A percentile compares a stretch with the other conserved stretches of the same genome.
phyloP scores from a whole-genome alignment of 2,329 filamentous ascomycete genomes.

The Eurotiales sp. region DNA sequence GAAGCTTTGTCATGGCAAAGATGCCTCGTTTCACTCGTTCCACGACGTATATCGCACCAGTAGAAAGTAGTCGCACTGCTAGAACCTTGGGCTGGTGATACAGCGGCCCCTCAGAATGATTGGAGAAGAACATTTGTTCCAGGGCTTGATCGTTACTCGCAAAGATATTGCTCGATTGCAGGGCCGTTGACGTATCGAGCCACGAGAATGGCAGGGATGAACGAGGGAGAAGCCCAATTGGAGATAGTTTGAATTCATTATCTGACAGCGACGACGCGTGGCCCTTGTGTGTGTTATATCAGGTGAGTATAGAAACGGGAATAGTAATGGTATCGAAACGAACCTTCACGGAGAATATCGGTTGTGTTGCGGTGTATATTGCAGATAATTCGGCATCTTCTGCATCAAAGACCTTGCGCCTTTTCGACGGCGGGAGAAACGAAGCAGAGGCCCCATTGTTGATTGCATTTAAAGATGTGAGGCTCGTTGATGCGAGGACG shows the following conservation, averaged over 20 bases:
- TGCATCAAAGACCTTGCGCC: constrained; percentile 28
- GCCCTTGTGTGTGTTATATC: constrained; percentile 23
- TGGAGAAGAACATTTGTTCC: constrained; percentile 26
- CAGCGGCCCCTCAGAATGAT: neutral
- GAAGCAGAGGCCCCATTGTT: constrained; percentile 16
- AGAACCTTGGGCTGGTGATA: constrained; percentile 28
- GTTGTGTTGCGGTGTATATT: constrained; percentile 15
- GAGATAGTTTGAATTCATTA: constrained; percentile 31
- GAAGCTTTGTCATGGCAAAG: constrained; percentile 38
- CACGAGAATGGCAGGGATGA: constrained; percentile 36
- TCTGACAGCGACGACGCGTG: constrained; percentile 33
- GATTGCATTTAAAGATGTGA: constrained; percentile 30
- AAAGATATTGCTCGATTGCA: constrained; percentile 36
- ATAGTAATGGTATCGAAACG: no score
- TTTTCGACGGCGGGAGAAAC: constrained; percentile 26
- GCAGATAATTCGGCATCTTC: constrained; percentile 1
- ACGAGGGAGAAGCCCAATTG: constrained; percentile 35
- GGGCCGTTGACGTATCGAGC: constrained; percentile 31
- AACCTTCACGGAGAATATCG: constrained; percentile 29
- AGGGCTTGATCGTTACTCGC: constrained; percentile 34
- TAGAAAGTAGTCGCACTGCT: constrained; percentile 27
- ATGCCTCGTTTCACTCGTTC: constrained; percentile 38
- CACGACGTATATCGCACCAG: constrained; percentile 33
- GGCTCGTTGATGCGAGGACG: constrained; percentile 32
- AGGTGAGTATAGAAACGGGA: no score